These are phyloP conservation scores for Chlamydomonas urium DNA, from an alignment of 139 green algal genomes.

Conservation along the genomic window DNA sequence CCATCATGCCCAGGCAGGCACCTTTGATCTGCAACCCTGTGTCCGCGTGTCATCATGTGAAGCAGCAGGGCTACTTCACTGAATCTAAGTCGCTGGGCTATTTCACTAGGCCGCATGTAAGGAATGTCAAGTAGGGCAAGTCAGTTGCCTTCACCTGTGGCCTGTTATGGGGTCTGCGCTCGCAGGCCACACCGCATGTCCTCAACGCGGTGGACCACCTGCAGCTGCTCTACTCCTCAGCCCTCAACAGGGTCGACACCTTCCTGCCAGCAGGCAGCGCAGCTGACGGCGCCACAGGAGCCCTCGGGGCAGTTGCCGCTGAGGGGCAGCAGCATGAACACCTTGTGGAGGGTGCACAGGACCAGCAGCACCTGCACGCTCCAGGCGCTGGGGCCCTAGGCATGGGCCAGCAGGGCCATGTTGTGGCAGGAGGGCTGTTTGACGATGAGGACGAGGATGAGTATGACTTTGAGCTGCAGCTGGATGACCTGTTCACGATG, in stretches of 20 bases:
- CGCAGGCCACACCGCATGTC: neutral
- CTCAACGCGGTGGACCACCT: neutral
- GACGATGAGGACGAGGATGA: neutral
- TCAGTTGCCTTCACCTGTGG: neutral
- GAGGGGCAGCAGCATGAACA: neutral
- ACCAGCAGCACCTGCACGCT: neutral
- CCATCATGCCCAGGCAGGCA: neutral
- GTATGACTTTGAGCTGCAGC: neutral
- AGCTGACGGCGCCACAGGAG: too few relatives aligned
- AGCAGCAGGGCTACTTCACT: neutral
- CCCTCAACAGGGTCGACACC: neutral
- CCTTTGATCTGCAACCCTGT: neutral
- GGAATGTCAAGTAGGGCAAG: neutral
- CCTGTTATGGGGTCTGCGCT: neutral
- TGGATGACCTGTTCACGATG: neutral
- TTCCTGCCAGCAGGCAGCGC: neutral
- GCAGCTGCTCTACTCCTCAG: conserved; percentile 6
- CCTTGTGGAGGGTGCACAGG: neutral
- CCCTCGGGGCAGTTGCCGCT: too few relatives aligned
- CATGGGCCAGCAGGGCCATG: neutral
- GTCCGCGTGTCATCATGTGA: neutral
- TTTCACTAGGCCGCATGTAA: neutral
- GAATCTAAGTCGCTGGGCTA: neutral
- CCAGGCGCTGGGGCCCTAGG: neutral
- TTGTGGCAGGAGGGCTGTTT: neutral